Conservation (phyloP, 108 stramenopile genomes). For the Schizochytrium sp. region DNA sequence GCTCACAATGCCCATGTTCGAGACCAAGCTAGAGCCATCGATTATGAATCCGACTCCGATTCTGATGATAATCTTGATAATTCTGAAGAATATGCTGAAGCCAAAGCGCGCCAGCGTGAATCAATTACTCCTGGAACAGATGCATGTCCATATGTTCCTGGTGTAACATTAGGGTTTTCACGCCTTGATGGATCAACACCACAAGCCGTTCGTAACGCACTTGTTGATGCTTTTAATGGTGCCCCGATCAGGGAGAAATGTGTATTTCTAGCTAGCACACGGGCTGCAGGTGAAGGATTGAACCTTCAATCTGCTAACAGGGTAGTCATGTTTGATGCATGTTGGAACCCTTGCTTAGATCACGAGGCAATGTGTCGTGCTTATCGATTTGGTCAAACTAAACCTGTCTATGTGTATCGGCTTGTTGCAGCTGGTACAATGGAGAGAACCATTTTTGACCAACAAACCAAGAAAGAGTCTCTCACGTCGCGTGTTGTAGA, state of each 20-base stretch:
- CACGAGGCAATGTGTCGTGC: constrained; percentile 76
- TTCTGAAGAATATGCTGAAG: neutral
- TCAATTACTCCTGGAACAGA: constrained; percentile 11
- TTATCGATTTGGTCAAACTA: constrained; percentile 74
- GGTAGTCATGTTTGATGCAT: constrained; percentile 63
- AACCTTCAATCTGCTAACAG: constrained; percentile 53
- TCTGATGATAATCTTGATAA: neutral
- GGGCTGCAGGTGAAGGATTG: constrained; percentile 61
- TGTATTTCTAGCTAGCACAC: constrained; percentile 37
- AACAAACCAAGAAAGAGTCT: constrained; percentile 47
- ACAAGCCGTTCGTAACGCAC: neutral
- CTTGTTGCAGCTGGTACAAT: constrained; percentile 72
- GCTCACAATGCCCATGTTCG: neutral
- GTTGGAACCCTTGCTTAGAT: constrained; percentile 63
- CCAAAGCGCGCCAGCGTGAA: neutral
- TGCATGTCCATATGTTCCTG: constrained; percentile 22
- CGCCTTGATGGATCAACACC: constrained; percentile 57
- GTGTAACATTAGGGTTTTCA: neutral
- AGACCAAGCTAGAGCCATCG: neutral
- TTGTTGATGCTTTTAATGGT: constrained; percentile 58
- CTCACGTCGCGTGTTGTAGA: constrained; percentile 45
- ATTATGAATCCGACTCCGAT: neutral
- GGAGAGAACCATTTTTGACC: constrained; percentile 68
- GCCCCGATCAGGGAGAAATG: neutral
- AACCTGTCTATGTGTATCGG: constrained; percentile 73